Conservation (phyloP, 2,329 filamentous ascomycete genomes). For the Hypoxylon sp. region DNA sequence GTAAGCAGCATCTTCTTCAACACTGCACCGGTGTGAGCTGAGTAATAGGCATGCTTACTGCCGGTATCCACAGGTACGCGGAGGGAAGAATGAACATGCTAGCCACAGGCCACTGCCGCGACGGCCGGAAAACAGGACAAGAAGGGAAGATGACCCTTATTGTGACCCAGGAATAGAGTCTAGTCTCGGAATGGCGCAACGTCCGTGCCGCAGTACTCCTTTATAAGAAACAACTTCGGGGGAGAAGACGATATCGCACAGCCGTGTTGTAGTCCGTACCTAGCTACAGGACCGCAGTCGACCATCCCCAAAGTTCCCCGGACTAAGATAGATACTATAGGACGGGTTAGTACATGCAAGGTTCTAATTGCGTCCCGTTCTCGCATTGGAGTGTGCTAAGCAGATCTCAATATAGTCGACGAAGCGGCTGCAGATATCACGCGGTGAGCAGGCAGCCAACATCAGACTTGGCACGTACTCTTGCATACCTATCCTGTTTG, state of each 20-base stretch:
- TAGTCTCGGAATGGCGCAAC: slow-evolving; percentile 9
- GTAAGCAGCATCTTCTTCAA: slow-evolving; percentile 1
- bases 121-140: slow-evolving; percentile 2
- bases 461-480: slow-evolving; percentile 16
- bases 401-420: slow-evolving; percentile 27
- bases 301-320: slow-evolving; percentile 1
- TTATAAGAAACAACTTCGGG: slow-evolving; percentile 1
- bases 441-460: slow-evolving; percentile 18
- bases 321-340: slow-evolving; percentile 19
- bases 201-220: slow-evolving; percentile 20
- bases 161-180: slow-evolving; percentile 29
- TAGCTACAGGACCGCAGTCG: slow-evolving; percentile 11
- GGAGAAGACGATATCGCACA: slow-evolving; percentile 18
- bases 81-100: neutral
- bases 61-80: slow-evolving; percentile 7
- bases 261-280: slow-evolving; percentile 16
- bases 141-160: slow-evolving; percentile 2
- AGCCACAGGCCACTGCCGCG: slow-evolving; percentile 8
- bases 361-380: slow-evolving; percentile 9
- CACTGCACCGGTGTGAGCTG: slow-evolving; percentile 20
- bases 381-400: slow-evolving; percentile 20
- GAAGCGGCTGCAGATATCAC: slow-evolving; percentile 20
- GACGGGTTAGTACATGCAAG: slow-evolving; percentile 24
- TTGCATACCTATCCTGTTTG: no score
- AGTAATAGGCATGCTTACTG: slow-evolving; percentile 10